Conservation (phyloP, 192 early-diverging fungal genomes). For the Backusella mclennaniae region DNA sequence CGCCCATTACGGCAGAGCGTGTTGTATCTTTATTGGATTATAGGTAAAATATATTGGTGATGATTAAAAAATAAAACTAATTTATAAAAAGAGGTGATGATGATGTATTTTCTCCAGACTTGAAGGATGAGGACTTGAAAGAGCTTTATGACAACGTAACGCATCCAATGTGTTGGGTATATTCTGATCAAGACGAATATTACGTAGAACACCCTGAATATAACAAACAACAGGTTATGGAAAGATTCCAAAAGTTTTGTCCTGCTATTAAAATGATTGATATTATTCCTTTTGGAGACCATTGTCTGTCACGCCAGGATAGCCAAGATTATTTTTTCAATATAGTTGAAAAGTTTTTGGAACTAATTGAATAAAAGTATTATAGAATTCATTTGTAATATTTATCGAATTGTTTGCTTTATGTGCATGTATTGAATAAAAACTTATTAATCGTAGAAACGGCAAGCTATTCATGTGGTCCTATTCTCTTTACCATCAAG, state of each 20-base stretch:
- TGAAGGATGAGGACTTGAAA: constrained; percentile 6
- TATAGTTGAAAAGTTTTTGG: not conserved
- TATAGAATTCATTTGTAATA: not conserved
- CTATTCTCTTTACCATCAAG: no score
- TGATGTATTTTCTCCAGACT: constrained; percentile 25
- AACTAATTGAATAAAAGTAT: not conserved
- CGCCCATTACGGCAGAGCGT: constrained; percentile 40
- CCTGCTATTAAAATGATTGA: constrained; percentile 11
- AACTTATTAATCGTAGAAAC: no score
- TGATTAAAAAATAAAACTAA: not conserved
- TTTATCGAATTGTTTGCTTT: no score
- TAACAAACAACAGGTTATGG: not conserved
- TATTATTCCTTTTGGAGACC: constrained; percentile 13
- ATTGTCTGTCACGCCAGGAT: not conserved
- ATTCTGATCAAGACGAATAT: constrained; percentile 12
- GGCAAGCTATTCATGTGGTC: no score
- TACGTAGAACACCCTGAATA: not conserved
- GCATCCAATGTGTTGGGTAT: constrained; percentile 5
- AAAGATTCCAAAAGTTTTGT: constrained; percentile 7
- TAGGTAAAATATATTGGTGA: constrained; percentile 25
- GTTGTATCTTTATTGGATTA: constrained; percentile 33
- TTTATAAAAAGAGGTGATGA: constrained; percentile 21
- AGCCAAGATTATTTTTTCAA: not conserved
- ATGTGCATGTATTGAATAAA: no score
- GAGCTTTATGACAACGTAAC: not conserved